phyloP scores from a whole-genome alignment of 2,329 filamentous ascomycete species.

The Cercospora sojina region DNA sequence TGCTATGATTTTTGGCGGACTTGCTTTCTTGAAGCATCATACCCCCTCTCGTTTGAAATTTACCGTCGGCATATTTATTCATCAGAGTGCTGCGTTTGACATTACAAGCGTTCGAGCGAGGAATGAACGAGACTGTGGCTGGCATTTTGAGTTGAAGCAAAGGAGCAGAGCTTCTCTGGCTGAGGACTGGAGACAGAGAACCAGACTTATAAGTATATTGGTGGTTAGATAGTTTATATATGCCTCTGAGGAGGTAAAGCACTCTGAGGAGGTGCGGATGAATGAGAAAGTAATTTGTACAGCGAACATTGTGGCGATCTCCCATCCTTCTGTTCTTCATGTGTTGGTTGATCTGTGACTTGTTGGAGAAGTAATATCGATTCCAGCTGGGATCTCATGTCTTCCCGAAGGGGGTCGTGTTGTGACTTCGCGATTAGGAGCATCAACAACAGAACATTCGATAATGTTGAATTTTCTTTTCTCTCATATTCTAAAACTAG shows the following conservation, averaged over 20 bases:
- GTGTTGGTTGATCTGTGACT: not conserved
- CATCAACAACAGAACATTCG: not conserved
- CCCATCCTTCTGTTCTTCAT: not conserved
- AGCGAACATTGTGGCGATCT: not conserved
- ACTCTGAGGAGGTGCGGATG: not conserved
- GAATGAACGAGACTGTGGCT: not conserved
- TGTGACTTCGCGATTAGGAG: not conserved
- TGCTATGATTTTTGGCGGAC: not conserved
- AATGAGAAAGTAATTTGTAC: not conserved
- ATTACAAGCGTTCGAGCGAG: conserved; percentile 21
- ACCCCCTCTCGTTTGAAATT: conserved; percentile 21
- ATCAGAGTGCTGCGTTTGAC: not conserved
- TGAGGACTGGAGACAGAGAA: not conserved
- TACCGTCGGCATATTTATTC: not conserved
- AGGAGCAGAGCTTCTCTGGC: not conserved
- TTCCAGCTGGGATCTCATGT: not conserved
- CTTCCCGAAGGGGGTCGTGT: not conserved
- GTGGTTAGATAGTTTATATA: not conserved
- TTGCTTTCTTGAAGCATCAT: conserved; percentile 19
- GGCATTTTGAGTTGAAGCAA: not conserved
- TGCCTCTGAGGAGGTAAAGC: not conserved
- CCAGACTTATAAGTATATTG: not conserved
- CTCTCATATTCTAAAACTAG: not conserved
- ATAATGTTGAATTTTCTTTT: not conserved
- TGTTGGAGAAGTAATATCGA: not conserved